A percentile compares a stretch with the other conserved stretches of the same genome.
These are phyloP conservation scores for Erigeron canadensis DNA, from an alignment of 129 eudicot genomes.

Conservation along the genomic window DNA sequence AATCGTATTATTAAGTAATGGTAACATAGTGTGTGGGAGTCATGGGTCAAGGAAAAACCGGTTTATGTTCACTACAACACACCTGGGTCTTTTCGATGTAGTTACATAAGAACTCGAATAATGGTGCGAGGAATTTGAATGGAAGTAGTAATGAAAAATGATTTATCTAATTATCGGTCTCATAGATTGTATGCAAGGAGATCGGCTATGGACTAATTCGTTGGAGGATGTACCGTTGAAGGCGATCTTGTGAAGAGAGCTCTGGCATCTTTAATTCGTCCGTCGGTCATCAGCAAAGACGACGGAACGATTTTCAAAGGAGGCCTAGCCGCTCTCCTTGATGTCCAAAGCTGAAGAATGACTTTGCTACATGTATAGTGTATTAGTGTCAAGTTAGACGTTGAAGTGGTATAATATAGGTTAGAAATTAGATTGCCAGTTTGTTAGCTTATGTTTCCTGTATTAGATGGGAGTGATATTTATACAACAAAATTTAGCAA, in stretches of 20 bases:
- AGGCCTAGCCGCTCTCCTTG: constrained; percentile 60
- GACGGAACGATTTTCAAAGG: constrained; percentile 59
- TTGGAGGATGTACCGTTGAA: constrained; percentile 77
- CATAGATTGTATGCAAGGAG: constrained; percentile 60
- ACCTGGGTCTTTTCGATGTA: constrained; percentile 92
- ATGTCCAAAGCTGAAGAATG: constrained; percentile 55
- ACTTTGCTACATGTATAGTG: neutral
- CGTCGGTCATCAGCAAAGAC: constrained; percentile 66
- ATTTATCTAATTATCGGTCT: constrained; percentile 44
- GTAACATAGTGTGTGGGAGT: constrained; percentile 24
- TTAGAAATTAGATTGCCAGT: neutral
- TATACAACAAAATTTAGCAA: too few species aligned
- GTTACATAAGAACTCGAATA: constrained; percentile 48
- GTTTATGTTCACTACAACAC: constrained; percentile 88
- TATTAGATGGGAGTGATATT: too few species aligned
- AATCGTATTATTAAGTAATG: neutral
- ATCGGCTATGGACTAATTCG: constrained; percentile 91
- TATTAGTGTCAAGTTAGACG: constrained; percentile 18
- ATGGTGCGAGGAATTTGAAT: neutral
- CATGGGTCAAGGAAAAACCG: constrained; percentile 60
- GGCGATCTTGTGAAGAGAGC: constrained; percentile 80
- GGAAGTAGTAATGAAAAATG: neutral
- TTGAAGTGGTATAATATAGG: neutral
- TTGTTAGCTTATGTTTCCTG: neutral
- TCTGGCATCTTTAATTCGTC: constrained; percentile 66